phyloP scores from a whole-genome alignment of 2,329 filamentous ascomycete genomes.

The Monosporascus sp. region DNA sequence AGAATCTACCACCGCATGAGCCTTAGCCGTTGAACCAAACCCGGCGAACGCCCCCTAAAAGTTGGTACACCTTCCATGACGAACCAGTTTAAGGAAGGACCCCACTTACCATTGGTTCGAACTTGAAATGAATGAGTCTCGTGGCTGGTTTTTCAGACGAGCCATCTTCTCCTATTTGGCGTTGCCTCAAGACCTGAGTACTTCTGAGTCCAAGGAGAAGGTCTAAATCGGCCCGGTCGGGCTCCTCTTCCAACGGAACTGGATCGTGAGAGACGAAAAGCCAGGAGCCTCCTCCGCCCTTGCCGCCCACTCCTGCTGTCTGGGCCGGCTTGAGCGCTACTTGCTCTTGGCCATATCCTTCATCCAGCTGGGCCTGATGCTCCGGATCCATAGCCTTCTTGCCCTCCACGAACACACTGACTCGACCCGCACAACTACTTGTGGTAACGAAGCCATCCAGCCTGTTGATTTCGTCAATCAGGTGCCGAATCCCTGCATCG shows the following conservation, averaged over 20 bases:
- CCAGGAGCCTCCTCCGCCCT: constrained; percentile 80
- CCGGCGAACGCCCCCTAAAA: too few relatives aligned
- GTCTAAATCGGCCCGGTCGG: constrained; percentile 14
- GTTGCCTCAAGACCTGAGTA: constrained; percentile 27
- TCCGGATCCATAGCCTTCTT: constrained; percentile 33
- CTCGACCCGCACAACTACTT: constrained; percentile 83
- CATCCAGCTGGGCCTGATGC: constrained; percentile 9
- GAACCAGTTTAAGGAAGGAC: too few relatives aligned
- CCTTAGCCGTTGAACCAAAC: not conserved
- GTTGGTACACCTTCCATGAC: too few relatives aligned
- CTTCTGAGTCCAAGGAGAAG: constrained; percentile 26
- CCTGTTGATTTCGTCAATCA: constrained; percentile 75
- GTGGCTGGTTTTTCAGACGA: constrained; percentile 23
- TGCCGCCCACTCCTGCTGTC: constrained; percentile 67
- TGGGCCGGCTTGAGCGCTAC: constrained; percentile 20
- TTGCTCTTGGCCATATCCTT: constrained; percentile 11
- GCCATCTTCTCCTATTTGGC: constrained; percentile 14
- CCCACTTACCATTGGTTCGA: constrained; percentile 80
- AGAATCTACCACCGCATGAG: constrained; percentile 59
- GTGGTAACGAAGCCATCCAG: constrained; percentile 78
- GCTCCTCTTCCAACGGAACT: constrained; percentile 31
- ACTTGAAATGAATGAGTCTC: constrained; percentile 76
- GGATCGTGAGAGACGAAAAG: constrained; percentile 83
- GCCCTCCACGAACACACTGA: constrained; percentile 86
- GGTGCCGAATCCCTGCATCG: constrained; percentile 68